Base-by-base conservation (phyloP, 2,329 filamentous ascomycete genomes). In the Emergomyces orientalis region DNA sequence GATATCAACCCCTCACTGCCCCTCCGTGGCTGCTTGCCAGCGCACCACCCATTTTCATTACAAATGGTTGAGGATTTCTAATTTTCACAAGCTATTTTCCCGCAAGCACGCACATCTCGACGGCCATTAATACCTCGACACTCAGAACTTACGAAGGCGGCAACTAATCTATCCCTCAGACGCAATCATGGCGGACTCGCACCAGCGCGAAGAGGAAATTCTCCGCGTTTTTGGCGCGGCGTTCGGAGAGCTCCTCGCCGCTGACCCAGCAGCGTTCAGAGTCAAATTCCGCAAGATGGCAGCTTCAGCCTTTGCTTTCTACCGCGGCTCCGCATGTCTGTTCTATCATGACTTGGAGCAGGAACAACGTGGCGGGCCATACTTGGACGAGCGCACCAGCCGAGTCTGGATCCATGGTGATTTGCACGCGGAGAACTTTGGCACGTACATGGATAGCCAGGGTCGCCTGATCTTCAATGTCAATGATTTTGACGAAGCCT, bases 221-320 rank as follows among this genome's bases (percentile, higher is more conserved):
- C 64, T 67, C 32, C 14, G 54, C n/a, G 65, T 67, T 61, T 67
- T 67, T 55, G n/a, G 34, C n/a, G 55, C 30, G 1, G 64, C 66
- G 1, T 67, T 67, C n/a, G 63, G 64, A 11, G 62, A 65, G 17
- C 19, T 66, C 69, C 30, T 68, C 60, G 64, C 79, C 77, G 22
- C 77, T 71, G 5, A 77, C 67, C 72, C 76, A 79, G 14, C 69
- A 65, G 39, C 70, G 66, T 27, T 74, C 70, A 1, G 65, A 60
- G 37, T 76, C 72, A 62, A 79, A 78, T 67, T 67, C 60, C 65
- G 66, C 55, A 67, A 67, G 59, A 67, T 67, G 66, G 66, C 66
- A 7, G 64, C 65, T 19, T 67, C 66, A 34, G 64, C 66, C 14
- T 67, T 67, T 49, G 66, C 66, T 58, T 67, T 67, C 62, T 67